phyloP scores from a whole-genome alignment of 371 early-diverging fungal genomes.

The Nematocida sp. region DNA sequence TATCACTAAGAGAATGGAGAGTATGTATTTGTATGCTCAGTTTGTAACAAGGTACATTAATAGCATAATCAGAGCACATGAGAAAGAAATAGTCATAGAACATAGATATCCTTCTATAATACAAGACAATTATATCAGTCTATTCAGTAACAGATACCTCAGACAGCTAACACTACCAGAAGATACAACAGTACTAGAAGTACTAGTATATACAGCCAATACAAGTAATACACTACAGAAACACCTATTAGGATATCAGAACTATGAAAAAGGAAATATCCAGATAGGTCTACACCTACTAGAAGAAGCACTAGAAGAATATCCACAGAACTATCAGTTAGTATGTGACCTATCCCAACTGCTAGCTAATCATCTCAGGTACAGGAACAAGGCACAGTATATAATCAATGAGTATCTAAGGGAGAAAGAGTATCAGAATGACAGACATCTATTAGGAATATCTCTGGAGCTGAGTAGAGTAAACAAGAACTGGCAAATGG shows the following conservation, averaged over 20 bases:
- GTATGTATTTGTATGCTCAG: conserved; percentile 13
- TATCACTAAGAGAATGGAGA: neutral
- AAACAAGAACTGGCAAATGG: conserved; percentile 11
- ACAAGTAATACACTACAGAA: neutral
- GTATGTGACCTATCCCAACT: conserved; percentile 7
- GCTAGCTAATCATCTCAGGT: neutral
- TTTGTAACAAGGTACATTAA: conserved; percentile 21
- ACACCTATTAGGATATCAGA: conserved; percentile 5
- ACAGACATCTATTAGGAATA: neutral
- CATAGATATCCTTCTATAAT: no score
- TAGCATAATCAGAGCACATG: neutral
- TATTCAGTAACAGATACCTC: conserved; percentile 6
- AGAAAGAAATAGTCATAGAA: neutral
- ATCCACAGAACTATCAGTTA: conserved; percentile 21
- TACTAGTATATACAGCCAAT: neutral
- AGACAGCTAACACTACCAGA: neutral
- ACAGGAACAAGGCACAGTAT: neutral
- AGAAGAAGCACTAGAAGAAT: neutral
- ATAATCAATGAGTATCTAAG: conserved; percentile 15
- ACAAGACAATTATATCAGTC: no score
- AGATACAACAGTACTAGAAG: no score
- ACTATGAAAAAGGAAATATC: conserved; percentile 8
- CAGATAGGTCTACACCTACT: neutral
- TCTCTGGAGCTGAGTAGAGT: conserved; percentile 2
- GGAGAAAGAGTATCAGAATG: neutral